Evolutionary conservation across 78 protist genomes (phyloP).

Genomic region (Dictyostelium brefeldianum): DNA sequence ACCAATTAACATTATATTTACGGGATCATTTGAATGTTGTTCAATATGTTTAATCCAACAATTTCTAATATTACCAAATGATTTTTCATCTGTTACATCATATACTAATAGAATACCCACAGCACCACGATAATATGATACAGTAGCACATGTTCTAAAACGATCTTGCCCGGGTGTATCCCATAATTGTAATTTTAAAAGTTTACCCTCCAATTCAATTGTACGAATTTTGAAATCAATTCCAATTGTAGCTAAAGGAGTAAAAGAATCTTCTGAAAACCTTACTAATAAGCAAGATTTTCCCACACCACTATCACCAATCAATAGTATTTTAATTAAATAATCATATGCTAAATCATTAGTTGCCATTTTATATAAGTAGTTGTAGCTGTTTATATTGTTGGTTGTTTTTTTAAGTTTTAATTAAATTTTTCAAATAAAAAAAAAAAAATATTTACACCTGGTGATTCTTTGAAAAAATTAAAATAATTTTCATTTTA

Average conservation of each 20-base stretch:
- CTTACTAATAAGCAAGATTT: neutral
- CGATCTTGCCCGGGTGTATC: constrained; percentile 45
- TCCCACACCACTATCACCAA: neutral
- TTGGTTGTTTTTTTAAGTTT: neutral
- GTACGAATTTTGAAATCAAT: neutral
- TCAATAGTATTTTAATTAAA: neutral
- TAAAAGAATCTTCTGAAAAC: neutral
- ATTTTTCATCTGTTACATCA: constrained; percentile 93
- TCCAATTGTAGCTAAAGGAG: neutral
- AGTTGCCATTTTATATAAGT: no score
- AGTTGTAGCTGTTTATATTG: no score
- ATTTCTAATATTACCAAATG: constrained; percentile 94
- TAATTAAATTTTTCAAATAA: no score
- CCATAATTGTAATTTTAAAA: neutral
- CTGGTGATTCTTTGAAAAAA: no score
- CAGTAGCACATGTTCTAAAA: constrained; percentile 90
- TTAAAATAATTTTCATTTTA: no score
- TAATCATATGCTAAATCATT: no score
- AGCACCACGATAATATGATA: constrained; percentile 97
- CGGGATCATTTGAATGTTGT: constrained; percentile 92
- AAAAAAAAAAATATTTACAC: no score
- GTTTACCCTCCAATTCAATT: neutral
- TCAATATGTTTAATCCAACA: constrained; percentile 94
- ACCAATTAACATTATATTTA: constrained; percentile 95
- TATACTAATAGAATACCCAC: constrained; percentile 95